Evolutionary conservation across 2,329 filamentous ascomycete genomes (phyloP).

Genomic region (Colletotrichum lini): DNA sequence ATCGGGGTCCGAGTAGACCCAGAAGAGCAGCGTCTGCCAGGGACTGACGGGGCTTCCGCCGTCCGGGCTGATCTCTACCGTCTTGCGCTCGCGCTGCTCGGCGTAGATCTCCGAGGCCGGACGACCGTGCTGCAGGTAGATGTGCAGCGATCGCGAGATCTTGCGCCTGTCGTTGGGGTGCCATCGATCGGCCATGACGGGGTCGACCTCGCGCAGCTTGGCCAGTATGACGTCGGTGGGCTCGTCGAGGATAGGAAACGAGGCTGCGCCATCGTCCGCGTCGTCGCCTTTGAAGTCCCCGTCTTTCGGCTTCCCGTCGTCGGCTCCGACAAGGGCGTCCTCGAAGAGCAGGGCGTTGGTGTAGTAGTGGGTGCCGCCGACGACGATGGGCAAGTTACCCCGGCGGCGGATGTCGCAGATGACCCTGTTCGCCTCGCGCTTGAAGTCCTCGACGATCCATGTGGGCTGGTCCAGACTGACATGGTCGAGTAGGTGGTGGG

Average conservation of each 20-base stretch:
- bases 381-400: constrained; percentile 88
- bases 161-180: constrained; percentile 94
- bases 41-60: constrained; percentile 43
- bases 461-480: constrained; percentile 82
- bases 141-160: constrained; percentile 90
- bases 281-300: constrained; percentile 12
- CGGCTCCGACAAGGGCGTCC: constrained; percentile 72
- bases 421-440: constrained; percentile 74
- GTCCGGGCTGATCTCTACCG: constrained; percentile 40
- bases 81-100: constrained; percentile 73
- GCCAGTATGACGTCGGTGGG: constrained; percentile 80
- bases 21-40: constrained; percentile 81
- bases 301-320: constrained; percentile 49
- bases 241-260: constrained; percentile 80
- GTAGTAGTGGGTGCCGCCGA: constrained; percentile 97
- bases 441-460: constrained; percentile 87
- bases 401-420: constrained; percentile 85
- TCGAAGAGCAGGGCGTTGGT: constrained; percentile 90
- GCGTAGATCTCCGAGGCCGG: constrained; percentile 89
- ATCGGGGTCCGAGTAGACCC: constrained; percentile 84
- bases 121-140: constrained; percentile 86
- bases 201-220: constrained; percentile 85
- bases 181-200: constrained; percentile 90
- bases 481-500: constrained; percentile 89
- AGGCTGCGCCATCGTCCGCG: constrained; percentile 49